Percentiles rank a stretch among this genome's conserved stretches.
Conservation (phyloP, 257 asterid species). For the Misopates orontium region DNA sequence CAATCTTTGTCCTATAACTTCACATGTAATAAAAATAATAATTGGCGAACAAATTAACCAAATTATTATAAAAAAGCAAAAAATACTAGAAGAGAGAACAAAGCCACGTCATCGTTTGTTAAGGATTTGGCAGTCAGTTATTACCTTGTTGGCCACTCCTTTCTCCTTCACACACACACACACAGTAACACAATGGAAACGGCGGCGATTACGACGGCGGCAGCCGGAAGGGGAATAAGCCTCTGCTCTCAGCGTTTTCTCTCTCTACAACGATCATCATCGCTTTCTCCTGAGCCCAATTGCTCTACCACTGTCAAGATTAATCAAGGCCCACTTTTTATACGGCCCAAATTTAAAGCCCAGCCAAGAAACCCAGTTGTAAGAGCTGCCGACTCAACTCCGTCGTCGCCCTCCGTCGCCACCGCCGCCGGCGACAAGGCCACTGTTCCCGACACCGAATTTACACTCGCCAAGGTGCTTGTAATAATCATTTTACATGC, state of each 20-base stretch:
- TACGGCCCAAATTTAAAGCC: constrained; percentile 20
- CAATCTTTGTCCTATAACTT: no score
- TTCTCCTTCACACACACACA: constrained; percentile 23
- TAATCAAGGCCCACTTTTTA: constrained; percentile 29
- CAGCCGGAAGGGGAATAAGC: constrained; percentile 42
- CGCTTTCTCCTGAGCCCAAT: constrained; percentile 6
- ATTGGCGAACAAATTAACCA: no score
- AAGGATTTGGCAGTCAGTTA: constrained; percentile 34
- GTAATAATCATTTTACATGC: no score
- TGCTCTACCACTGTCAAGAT: constrained; percentile 12
- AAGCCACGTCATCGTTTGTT: constrained; percentile 48
- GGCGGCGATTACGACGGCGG: constrained; percentile 30
- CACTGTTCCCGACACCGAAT: constrained; percentile 64
- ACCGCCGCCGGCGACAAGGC: constrained; percentile 44
- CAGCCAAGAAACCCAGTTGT: constrained; percentile 28
- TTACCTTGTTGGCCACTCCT: neutral
- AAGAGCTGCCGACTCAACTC: constrained; percentile 85
- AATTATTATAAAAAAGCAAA: no score
- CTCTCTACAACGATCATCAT: constrained; percentile 32
- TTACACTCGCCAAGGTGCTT: constrained; percentile 81
- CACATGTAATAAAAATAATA: no score
- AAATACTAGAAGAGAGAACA: constrained; percentile 22
- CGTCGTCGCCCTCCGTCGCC: constrained; percentile 42
- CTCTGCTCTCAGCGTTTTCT: constrained; percentile 42
- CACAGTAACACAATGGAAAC: constrained; percentile 25